Evolutionary conservation across 768 basidiomycete species (phyloP).

Genomic region (Termitomyces sp.): DNA sequence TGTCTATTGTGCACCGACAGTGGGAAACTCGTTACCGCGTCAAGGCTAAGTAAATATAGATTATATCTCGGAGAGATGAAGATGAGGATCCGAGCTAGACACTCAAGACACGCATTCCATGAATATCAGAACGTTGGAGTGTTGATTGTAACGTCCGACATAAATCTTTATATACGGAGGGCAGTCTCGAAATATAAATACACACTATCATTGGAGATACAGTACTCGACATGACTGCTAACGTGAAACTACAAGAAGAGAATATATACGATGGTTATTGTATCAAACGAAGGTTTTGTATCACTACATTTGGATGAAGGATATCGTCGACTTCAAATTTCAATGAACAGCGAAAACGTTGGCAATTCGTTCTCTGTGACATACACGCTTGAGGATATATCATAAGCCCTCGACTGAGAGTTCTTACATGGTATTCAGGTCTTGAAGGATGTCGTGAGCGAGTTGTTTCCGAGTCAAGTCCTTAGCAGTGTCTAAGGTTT

Average conservation of each 20-base stretch:
- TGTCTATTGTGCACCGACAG: too few relatives aligned
- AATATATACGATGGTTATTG: conserved; percentile 2
- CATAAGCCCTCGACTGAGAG: neutral
- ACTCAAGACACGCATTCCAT: conserved; percentile 34
- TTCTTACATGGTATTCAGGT: conserved; percentile 25
- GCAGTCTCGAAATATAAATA: neutral
- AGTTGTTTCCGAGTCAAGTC: conserved; percentile 9
- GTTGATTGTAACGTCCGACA: neutral
- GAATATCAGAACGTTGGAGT: conserved; percentile 29
- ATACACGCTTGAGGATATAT: neutral
- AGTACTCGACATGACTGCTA: neutral
- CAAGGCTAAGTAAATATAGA: conserved; percentile 36
- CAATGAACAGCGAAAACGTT: conserved; percentile 22
- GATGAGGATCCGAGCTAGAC: conserved; percentile 27
- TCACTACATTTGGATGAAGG: neutral
- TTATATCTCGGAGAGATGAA: conserved; percentile 33
- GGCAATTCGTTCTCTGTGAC: conserved; percentile 25
- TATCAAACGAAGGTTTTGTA: neutral
- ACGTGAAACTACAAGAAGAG: conserved; percentile 3
- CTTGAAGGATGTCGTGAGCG: conserved; percentile 23
- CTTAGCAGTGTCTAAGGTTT: neutral
- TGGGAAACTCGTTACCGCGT: conserved; percentile 31
- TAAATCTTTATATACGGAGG: neutral
- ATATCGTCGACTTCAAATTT: neutral
- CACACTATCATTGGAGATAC: neutral